Evolutionary conservation across 1,139 yeast genomes (phyloP), one percentile per base, ranked within the genome.

Genomic region (Barnettozyma hawaiiensis): DNA sequence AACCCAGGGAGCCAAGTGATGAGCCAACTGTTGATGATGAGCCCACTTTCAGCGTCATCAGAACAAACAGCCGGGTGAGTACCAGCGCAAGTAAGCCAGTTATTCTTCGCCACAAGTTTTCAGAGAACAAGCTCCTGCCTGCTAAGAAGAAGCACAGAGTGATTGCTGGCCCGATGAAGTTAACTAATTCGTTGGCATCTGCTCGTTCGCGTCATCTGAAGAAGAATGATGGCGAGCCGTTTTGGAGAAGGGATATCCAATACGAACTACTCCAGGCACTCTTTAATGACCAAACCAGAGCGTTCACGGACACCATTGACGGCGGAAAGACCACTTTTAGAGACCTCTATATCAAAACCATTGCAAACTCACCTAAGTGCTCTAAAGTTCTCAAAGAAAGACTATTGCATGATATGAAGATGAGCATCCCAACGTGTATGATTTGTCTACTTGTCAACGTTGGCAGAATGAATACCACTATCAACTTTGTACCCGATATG

Each of bases 401-500:
- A 50, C 65, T 92, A 37, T 64, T 83, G 40, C 66, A 69, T 45
- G 87, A 84, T 49, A 73, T 71, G 46, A 76, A 76, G 36, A 72
- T 76, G 64, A 85, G 86, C 2, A 70, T 77, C 39, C 78, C 87
- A 14, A 87, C 87, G 40, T 85, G 89, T 41, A 80, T 86, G 72
- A 82, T 87, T 24, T 86, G 96, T 51, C 65, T 92, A 35, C 70
- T 92, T 49, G 97, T 92, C 22, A 92, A 92, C 60, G 80, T 89
- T 37, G 97, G 97, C 5, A 71, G 97, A 50, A 81, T 92, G 80
- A 92, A 92, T 65, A 92, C 98, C 2, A 92, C 97, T 5, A 81
- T 92, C 42, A 90, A 90, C 63, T 92, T 90, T 60, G 95, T 87
- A 44, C 89, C 95, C n/a, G 97, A 89, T 59, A 90, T 90, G 97